Evolutionary conservation across 768 basidiomycete genomes (phyloP).

Genomic region (Tricholoma saponaceum): DNA sequence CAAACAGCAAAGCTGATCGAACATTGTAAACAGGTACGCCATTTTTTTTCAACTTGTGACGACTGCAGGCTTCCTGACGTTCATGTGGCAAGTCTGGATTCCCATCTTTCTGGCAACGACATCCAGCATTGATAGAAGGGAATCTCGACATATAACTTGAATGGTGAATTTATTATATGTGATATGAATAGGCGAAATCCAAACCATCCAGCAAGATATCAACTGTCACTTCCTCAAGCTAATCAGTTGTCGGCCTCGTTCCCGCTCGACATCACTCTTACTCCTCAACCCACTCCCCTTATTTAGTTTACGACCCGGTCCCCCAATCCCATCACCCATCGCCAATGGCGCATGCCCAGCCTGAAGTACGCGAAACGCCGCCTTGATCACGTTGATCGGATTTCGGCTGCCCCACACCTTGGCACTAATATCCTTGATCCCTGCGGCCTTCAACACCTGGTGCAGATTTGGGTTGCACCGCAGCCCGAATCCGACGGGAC

Average conservation of each 20-base stretch:
- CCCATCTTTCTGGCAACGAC: background rate
- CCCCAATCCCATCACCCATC: slow-evolving; percentile 83
- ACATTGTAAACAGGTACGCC: no score
- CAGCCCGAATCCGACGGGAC: slow-evolving; percentile 89
- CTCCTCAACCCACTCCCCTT: slow-evolving; percentile 72
- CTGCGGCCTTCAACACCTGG: slow-evolving; percentile 86
- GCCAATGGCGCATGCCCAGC: slow-evolving; percentile 75
- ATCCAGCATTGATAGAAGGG: background rate
- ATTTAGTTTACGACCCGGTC: slow-evolving; percentile 61
- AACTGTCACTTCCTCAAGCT: slow-evolving; percentile 47
- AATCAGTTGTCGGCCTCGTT: slow-evolving; percentile 75
- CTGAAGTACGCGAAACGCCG: slow-evolving; percentile 77
- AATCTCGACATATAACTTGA: background rate
- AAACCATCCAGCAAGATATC: background rate
- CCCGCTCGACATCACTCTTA: slow-evolving; percentile 72
- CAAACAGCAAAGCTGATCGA: no score
- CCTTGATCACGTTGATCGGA: slow-evolving; percentile 82
- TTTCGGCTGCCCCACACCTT: slow-evolving; percentile 95
- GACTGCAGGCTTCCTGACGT: background rate
- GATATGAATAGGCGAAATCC: background rate
- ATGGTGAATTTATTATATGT: background rate
- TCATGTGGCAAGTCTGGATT: background rate
- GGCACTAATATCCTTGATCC: slow-evolving; percentile 91
- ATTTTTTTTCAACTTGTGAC: background rate
- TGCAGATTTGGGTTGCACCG: slow-evolving; percentile 88